Evolutionary conservation across 176 grass and related monocot species (phyloP).

Genomic region (Zea luxurians): DNA sequence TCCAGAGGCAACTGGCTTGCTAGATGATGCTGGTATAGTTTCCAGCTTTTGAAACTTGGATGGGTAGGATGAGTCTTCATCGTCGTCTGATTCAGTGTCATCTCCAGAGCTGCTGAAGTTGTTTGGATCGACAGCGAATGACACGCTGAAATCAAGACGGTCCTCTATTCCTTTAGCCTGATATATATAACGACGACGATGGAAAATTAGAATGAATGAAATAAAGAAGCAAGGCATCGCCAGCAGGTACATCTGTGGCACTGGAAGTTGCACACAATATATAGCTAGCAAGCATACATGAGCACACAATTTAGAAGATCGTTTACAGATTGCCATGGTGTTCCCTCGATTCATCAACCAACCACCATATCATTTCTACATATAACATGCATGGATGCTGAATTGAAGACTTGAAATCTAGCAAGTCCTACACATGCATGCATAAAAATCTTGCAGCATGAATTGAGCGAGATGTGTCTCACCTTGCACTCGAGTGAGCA

Average conservation of each 20-base stretch:
- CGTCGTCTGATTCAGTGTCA: too few species aligned
- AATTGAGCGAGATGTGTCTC: not conserved
- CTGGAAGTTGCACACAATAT: not conserved
- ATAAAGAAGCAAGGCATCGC: not conserved
- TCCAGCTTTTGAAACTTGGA: too few species aligned
- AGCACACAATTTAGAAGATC: too few species aligned
- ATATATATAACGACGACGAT: not conserved
- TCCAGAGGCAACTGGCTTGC: too few species aligned
- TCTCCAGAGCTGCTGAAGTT: too few species aligned
- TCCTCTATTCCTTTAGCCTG: not conserved
- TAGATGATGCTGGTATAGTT: not conserved
- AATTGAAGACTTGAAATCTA: not conserved
- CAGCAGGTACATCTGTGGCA: not conserved
- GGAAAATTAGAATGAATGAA: not conserved
- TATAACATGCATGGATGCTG: not conserved
- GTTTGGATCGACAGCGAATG: not conserved
- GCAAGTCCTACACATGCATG: not conserved
- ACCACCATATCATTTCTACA: not conserved
- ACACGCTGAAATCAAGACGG: not conserved
- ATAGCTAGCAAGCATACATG: not conserved
- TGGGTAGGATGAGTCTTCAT: too few species aligned
- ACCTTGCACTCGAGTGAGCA: slow-evolving; percentile 88
- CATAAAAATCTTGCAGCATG: not conserved
- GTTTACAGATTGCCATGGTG: too few species aligned
- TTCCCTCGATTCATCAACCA: not conserved